These are phyloP conservation scores for Gaultheria prostrata DNA, from an alignment of 148 eudicot species.

Conservation along the genomic window DNA sequence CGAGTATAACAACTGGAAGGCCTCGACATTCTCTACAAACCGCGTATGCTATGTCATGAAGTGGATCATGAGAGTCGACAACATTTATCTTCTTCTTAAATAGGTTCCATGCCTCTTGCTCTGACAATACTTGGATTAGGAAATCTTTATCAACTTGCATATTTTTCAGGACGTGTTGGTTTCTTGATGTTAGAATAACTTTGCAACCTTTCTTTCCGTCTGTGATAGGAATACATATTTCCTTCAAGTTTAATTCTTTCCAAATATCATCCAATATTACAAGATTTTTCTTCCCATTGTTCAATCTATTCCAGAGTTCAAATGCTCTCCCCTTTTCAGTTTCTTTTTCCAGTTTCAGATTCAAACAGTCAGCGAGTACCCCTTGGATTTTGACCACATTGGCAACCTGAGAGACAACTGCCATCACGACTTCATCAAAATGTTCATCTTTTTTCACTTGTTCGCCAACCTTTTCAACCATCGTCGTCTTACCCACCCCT, in stretches of 20 bases:
- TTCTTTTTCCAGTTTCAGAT: background rate
- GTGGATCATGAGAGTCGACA: background rate
- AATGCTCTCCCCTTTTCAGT: background rate
- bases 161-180: background rate
- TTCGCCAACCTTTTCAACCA: background rate
- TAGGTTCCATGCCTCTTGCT: conserved; percentile 1
- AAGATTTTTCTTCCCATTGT: background rate
- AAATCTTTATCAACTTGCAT: background rate
- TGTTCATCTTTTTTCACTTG: background rate
- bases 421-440: conserved; percentile 1
- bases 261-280: conserved; percentile 27
- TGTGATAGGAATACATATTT: background rate
- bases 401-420: background rate
- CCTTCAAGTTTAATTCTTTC: background rate
- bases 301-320: background rate
- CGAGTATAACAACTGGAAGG: conserved; percentile 17
- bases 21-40: conserved; percentile 21
- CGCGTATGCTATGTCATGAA: background rate
- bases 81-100: background rate
- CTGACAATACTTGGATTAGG: background rate
- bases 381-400: background rate
- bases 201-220: conserved; percentile 10
- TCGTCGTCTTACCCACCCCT: conserved; percentile 15
- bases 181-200: conserved; percentile 21
- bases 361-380: background rate